phyloP scores from a whole-genome alignment of 169 alveolate genomes.

The Theileria parva region DNA sequence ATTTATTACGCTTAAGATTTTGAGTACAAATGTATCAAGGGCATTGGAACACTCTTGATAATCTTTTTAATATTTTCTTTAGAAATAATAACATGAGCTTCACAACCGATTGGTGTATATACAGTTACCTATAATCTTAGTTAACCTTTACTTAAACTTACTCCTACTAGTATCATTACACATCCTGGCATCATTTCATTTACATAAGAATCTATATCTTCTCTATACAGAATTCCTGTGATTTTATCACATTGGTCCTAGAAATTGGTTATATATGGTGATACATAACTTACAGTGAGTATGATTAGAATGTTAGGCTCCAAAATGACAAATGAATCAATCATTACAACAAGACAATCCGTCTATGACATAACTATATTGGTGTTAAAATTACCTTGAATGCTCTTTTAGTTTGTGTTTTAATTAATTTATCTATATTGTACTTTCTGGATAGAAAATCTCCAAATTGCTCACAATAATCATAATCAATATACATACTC shows the following conservation, averaged over 20 bases:
- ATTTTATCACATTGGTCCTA: conserved; percentile 52
- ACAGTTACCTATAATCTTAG: conserved; percentile 12
- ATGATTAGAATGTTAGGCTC: conserved; percentile 23
- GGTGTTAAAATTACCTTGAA: conserved; percentile 1
- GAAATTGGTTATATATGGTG: neutral
- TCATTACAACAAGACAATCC: conserved; percentile 36
- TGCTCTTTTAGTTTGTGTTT: neutral
- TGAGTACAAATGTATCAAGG: neutral
- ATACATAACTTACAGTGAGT: conserved; percentile 7
- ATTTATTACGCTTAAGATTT: neutral
- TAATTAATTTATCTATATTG: conserved; percentile 25
- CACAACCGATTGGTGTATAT: conserved; percentile 27
- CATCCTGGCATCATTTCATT: conserved; percentile 35
- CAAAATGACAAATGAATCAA: conserved; percentile 15
- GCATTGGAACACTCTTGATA: neutral
- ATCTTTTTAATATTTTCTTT: conserved; percentile 1
- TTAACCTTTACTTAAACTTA: neutral
- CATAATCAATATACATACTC: conserved; percentile 17
- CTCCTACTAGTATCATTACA: conserved; percentile 21
- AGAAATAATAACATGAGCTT: conserved; percentile 14
- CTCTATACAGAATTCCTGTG: conserved; percentile 35
- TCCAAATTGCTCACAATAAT: conserved; percentile 17
- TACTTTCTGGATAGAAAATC: conserved; percentile 23
- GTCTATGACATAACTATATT: neutral
- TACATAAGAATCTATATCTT: conserved; percentile 19